Base-by-base conservation (phyloP, 225 moss, liverwort and hornwort species). In the Physcomitrellopsis africana region DNA sequence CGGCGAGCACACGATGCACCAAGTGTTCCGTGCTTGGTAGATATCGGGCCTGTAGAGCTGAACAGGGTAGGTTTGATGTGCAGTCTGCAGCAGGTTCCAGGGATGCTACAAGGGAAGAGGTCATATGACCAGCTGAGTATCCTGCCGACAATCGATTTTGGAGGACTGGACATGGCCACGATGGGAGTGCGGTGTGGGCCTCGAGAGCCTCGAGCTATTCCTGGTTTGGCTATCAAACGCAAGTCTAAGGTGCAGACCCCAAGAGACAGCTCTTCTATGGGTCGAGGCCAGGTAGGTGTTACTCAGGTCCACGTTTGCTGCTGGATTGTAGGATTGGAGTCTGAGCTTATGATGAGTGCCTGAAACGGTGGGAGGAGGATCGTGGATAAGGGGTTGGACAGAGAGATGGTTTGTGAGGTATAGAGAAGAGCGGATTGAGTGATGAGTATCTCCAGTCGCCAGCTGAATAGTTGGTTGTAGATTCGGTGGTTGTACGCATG, bases 101-200 rank as follows among this genome's bases (percentile, higher is more conserved):
- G 69, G 29, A 68, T 76, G 43, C 61, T 60, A 5, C 89, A 84
- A 69, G 77, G 85, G 18, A 91, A 77, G 63, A 86, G 80, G 73
- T 65, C 79, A 27, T 75, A 66, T 49, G 81, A 85, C 70, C 90
- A 82, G 76, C 51, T 87, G 51, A 85, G 80, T 84, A 82, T 94
- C 22, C 70, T 81, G 45, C 79, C 88, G 24, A 84, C 65, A 49
- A 88, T 96, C 70, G 91, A 94, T 74, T 81, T 96, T 67, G 96
- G 96, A 61, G 96, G 91, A 47, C 67, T 96, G 73, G 96, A 96
- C 75, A 88, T 86, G 80, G 85, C 83, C 57, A 91, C 89, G 10
- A 94, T 94, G 92, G 91, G 96, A 3, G 76, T 91, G 0, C 89
- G 87, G 37, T 96, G 96, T 82, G 94, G 89, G 64, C 80, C 88